Evolutionary conservation across 129 eudicot genomes (phyloP), one percentile per base, ranked within the genome.

Genomic region (Lonicera japonica): DNA sequence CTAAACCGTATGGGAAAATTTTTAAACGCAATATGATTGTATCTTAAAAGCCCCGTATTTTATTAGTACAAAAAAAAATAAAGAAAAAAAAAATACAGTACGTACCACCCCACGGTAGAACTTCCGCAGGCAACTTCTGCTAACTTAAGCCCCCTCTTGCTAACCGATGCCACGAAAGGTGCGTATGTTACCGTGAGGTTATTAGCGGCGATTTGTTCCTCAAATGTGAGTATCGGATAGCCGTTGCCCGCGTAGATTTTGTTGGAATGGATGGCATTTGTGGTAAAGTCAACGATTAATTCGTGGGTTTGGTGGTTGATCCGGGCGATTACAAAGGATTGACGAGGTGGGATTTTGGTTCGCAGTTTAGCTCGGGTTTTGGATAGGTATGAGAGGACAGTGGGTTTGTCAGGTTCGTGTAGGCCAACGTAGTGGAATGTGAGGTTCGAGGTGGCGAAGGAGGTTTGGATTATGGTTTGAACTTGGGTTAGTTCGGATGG

Each of bases 381-480:
- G n/a, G 73, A 65, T 46, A 38, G 61, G 72, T 65, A 70, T 9
- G 71, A 66, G 5, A 23, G 69, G 45, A 69, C 21, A 1, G 20
- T 13, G 46, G 73, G 52, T 51, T 77, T 81, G 5, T 66, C 65
- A 11, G 87, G 80, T 70, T 77, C 87, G 53, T 66, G 66, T 55
- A 81, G 58, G 71, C 77, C 83, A 4, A 81, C 77, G 39, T 77
- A 61, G 21, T 77, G 80, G 51, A 66, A 62, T 29, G 53, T 54
- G 4, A 73, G 58, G 22, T 54, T 67, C 19, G 70, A 47, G 17
- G 24, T 48, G 19, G 38, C n/a, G 20, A 11, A 1, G 61, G 56
- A 25, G 2, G 12, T 21, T 46, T 56, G 68, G 40, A 80, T 22
- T 11, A 70, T 64, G 65, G 58, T 40, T 60, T 50, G 67, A 34